Evolutionary conservation across 306 rosid species (phyloP), one percentile per base, ranked within the genome.

Genomic region (Sphenostylis stenocarpa): DNA sequence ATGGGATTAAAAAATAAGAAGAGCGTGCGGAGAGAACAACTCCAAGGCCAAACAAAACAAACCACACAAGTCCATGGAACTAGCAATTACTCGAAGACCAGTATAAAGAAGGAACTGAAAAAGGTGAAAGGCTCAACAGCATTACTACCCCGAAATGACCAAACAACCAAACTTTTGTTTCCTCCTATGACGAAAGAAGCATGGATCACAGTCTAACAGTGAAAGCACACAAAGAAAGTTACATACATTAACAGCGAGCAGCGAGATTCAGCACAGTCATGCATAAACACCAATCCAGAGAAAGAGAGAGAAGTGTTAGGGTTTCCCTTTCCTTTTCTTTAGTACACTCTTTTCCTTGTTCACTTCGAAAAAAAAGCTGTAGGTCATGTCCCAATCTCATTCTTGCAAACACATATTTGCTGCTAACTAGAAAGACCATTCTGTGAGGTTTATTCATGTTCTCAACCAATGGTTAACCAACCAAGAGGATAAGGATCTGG

Each of bases 191-290:
- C 39, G 63, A 76, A 65, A 29, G 67, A 69, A 48, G 61, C 84
- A 77, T 67, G 71, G 78, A 77, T 43, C 52, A 77, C 80, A 36
- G 86, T 70, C 75, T 41, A 67, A 81, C 84, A 71, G 80, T 74
- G 77, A 76, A 78, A 57, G 49, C 84, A 36, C 38, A 36, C 66
- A 71, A 67, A 67, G 53, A 53, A 69, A 70, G 47, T 21, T 48
- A 28, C 31, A 73, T 53, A 73, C 58, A 55, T 64, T 33, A 56
- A 51, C 34, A 56, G 63, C 63, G 5, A 57, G 63, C n/a, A 56
- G 63, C 77, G 24, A 23, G 77, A 56, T 21, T 41, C 5, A 19
- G 29, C 33, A 71, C 58, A 70, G 16, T 68, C 67, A 81, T 16
- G 61, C 73, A 72, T 20, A 75, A 62, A 52, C 81, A 44, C 38